These are phyloP conservation scores for Blastobotrys peoriensis DNA, from an alignment of 805 yeast genomes.

Conservation along the genomic window DNA sequence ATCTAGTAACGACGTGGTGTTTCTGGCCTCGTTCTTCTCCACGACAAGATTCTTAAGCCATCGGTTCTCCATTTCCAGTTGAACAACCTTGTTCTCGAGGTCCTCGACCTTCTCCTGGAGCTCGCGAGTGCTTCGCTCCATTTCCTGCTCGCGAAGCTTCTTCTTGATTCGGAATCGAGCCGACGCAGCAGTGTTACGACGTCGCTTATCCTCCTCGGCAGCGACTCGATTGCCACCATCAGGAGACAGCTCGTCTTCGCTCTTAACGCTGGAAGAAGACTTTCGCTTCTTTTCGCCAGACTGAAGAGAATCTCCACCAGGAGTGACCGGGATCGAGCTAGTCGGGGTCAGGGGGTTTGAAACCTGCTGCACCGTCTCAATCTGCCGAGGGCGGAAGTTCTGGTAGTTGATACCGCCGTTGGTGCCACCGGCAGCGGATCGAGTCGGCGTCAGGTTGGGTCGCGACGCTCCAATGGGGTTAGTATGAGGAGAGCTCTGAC, in stretches of 20 bases:
- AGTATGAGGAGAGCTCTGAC: not conserved
- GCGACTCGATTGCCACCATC: slow-evolving; percentile 25
- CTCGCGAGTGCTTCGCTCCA: slow-evolving; percentile 71
- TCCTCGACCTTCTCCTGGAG: slow-evolving; percentile 59
- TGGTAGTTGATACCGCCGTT: not conserved
- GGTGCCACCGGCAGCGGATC: not conserved
- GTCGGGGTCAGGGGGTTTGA: not conserved
- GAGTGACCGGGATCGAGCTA: not conserved
- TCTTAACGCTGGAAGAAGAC: not conserved
- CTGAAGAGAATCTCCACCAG: not conserved
- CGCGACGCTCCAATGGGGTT: not conserved
- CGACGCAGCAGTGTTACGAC: slow-evolving; percentile 88
- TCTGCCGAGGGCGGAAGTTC: not conserved
- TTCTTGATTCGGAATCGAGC: slow-evolving; percentile 90
- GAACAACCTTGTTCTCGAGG: slow-evolving; percentile 69
- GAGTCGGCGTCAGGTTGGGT: not conserved
- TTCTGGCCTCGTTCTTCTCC: slow-evolving; percentile 50
- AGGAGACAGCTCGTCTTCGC: not conserved
- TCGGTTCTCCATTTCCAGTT: slow-evolving; percentile 89
- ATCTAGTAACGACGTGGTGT: slow-evolving; percentile 21
- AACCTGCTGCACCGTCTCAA: not conserved
- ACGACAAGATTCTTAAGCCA: slow-evolving; percentile 76
- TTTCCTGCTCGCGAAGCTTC: slow-evolving; percentile 85
- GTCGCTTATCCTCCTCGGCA: slow-evolving; percentile 64
- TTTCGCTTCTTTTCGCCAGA: slow-evolving; percentile 5